A percentile compares a stretch with the other conserved stretches of the same genome.
phyloP scores from a whole-genome alignment of 129 eudicot species.

The Centella asiatica region DNA sequence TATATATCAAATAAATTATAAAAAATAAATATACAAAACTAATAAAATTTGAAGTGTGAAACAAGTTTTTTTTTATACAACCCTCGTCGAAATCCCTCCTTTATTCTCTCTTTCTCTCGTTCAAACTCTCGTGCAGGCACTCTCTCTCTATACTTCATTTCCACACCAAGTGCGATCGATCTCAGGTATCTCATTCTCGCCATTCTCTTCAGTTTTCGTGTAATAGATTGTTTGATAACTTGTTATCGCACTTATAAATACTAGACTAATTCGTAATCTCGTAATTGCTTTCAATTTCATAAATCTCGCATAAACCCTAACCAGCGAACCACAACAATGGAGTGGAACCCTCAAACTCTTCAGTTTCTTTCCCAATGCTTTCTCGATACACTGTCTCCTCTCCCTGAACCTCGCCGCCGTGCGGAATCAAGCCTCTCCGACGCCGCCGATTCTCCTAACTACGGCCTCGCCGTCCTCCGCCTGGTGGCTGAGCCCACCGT shows the following conservation, averaged over 20 bases:
- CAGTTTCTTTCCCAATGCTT: slow-evolving; percentile 65
- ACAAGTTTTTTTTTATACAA: no score
- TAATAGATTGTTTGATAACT: no score
- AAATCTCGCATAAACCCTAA: slow-evolving; percentile 24
- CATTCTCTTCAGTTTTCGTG: background rate
- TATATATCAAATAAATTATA: no score
- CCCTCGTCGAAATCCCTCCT: background rate
- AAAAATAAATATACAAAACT: no score
- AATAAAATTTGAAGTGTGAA: no score
- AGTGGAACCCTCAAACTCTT: slow-evolving; percentile 64
- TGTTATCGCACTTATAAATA: background rate
- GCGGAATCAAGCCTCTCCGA: slow-evolving; percentile 68
- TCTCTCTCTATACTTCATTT: background rate
- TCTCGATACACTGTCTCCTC: slow-evolving; percentile 67
- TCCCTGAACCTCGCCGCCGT: slow-evolving; percentile 63
- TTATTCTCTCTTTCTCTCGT: background rate
- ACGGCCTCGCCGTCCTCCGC: slow-evolving; percentile 78
- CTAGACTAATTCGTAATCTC: background rate
- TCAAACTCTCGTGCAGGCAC: background rate
- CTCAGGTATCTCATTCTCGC: slow-evolving; percentile 3
- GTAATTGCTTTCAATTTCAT: background rate
- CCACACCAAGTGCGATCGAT: background rate
- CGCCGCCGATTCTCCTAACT: slow-evolving; percentile 59
- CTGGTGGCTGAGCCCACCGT: slow-evolving; percentile 61
- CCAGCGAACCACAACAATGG: slow-evolving; percentile 29